A percentile compares a stretch with the other conserved stretches of the same genome.
Conservation (phyloP, 2,329 filamentous ascomycete species). For the Sporothrix brasiliensis region DNA sequence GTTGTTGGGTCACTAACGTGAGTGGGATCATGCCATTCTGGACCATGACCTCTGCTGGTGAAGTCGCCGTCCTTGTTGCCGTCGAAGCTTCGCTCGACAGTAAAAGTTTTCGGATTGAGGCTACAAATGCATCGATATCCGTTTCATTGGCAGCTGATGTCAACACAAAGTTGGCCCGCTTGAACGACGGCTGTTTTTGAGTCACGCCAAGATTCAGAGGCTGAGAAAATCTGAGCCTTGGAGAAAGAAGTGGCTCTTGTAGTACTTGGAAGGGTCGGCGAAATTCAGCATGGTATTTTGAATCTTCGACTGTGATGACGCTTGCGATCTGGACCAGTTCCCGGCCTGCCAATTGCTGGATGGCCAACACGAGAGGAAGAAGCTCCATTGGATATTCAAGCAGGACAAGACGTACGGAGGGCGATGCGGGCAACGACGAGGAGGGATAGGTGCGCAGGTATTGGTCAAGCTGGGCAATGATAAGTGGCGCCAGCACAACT, state of each 20-base stretch:
- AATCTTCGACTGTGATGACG: slow-evolving; percentile 45
- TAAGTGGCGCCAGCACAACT: slow-evolving; percentile 57
- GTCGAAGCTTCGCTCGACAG: slow-evolving; percentile 47
- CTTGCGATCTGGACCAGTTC: slow-evolving; percentile 62
- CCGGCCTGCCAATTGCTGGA: slow-evolving; percentile 60
- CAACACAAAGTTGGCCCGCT: slow-evolving; percentile 59
- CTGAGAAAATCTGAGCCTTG: neutral
- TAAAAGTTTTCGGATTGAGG: slow-evolving; percentile 55
- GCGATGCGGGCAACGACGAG: neutral
- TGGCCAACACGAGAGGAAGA: slow-evolving; percentile 58
- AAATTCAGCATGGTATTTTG: neutral
- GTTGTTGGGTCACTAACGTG: slow-evolving; percentile 27
- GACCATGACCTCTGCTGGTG: slow-evolving; percentile 4
- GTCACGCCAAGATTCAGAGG: neutral
- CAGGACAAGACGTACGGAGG: slow-evolving; percentile 56
- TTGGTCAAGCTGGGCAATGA: slow-evolving; percentile 63
- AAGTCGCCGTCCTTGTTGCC: slow-evolving; percentile 47
- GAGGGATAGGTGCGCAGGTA: slow-evolving; percentile 57
- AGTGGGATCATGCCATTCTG: slow-evolving; percentile 20
- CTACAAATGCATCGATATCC: slow-evolving; percentile 59
- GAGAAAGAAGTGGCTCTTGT: neutral
- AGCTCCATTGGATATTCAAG: slow-evolving; percentile 62
- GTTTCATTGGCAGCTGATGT: slow-evolving; percentile 57
- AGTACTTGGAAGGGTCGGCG: slow-evolving; percentile 13
- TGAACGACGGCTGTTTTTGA: slow-evolving; percentile 38